Conservation (phyloP, 2,329 filamentous ascomycete genomes). For the Simplicillium aogashimaense region DNA sequence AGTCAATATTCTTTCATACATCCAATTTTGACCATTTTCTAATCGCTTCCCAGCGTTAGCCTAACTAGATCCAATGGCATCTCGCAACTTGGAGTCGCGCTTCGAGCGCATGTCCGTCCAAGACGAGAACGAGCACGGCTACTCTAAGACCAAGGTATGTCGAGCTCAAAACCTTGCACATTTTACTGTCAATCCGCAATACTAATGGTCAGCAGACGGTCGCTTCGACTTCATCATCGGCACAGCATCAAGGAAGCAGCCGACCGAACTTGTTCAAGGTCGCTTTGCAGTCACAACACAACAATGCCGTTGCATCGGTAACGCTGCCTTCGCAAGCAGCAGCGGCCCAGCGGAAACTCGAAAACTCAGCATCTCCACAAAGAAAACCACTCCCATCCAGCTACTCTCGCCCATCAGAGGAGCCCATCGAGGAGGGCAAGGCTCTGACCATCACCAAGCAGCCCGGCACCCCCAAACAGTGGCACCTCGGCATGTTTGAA, state of each 20-base stretch:
- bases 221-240: too few species aligned
- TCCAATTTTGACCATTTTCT: background rate
- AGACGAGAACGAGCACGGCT: constrained; percentile 69
- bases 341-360: constrained; percentile 45
- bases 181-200: too few species aligned
- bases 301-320: constrained; percentile 55
- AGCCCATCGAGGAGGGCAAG: constrained; percentile 35
- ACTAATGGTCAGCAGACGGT: too few species aligned
- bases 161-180: too few species aligned
- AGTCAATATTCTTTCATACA: too few species aligned
- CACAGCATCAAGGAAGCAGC: constrained; percentile 24
- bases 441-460: constrained; percentile 46
- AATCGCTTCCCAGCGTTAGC: constrained; percentile 3
- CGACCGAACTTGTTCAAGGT: constrained; percentile 80
- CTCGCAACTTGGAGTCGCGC: constrained; percentile 70
- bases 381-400: constrained; percentile 38
- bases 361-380: constrained; percentile 37
- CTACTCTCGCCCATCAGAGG: constrained; percentile 7
- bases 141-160: constrained; percentile 69
- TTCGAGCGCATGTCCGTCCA: constrained; percentile 85
- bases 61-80: constrained; percentile 46
- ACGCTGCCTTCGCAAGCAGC: constrained; percentile 58
- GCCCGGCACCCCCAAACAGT: constrained; percentile 49
- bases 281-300: constrained; percentile 68
- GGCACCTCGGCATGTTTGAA: constrained; percentile 90